Evolutionary conservation across 2,329 filamentous ascomycete genomes (phyloP).

Genomic region (Coccinonectria pachysandricola): DNA sequence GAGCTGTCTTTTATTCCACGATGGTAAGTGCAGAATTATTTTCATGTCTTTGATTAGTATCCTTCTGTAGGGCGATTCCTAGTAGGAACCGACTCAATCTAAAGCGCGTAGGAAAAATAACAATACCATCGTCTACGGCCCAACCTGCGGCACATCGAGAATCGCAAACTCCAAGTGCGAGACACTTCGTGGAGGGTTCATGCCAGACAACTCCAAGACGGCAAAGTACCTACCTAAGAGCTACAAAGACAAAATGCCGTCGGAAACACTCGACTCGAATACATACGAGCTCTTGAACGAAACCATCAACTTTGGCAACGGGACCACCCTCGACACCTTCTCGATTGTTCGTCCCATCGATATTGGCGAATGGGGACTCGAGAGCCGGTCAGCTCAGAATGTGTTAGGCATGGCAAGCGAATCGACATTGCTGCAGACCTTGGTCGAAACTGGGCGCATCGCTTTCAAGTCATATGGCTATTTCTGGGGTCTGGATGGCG

Average conservation of each 20-base stretch:
- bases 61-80: no score
- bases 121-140: constrained; percentile 8
- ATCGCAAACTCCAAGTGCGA: constrained; percentile 3
- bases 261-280: constrained; percentile 1
- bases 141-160: constrained; percentile 3
- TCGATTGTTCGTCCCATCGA: constrained; percentile 3
- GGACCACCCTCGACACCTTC: constrained; percentile 4
- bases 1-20: constrained; percentile 5
- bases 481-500: constrained; percentile 8
- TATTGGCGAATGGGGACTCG: neutral
- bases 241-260: constrained; percentile 1
- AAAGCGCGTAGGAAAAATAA: constrained; percentile 3
- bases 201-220: no score
- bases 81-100: no score
- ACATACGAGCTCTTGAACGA: constrained; percentile 8
- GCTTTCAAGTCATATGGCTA: constrained; percentile 4
- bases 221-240: constrained; percentile 2
- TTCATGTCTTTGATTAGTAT: no score
- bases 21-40: no score
- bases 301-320: constrained; percentile 1
- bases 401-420: constrained; percentile 7
- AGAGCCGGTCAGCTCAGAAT: constrained; percentile 4
- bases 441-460: constrained; percentile 1
- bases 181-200: constrained; percentile 7
- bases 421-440: constrained; percentile 5